Conservation (phyloP, 768 basidiomycete genomes). For the Ephemerocybe angulata region DNA sequence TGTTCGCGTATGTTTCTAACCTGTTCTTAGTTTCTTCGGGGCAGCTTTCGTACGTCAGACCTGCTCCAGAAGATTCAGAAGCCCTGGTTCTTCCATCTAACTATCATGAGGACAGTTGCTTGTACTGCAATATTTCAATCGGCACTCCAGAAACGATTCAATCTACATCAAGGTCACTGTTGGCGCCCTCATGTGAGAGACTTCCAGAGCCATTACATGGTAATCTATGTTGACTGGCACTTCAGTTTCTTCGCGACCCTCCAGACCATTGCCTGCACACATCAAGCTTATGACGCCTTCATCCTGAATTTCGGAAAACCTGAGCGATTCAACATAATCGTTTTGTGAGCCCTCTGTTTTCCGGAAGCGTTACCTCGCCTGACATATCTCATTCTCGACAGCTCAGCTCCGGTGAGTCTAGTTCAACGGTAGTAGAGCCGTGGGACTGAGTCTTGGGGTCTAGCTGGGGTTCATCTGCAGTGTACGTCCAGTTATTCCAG, state of each 20-base stretch:
- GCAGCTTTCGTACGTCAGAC: background rate
- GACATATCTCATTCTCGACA: background rate
- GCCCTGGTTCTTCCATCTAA: too few species aligned
- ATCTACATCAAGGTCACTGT: background rate
- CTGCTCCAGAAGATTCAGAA: too few species aligned
- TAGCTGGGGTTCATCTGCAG: slow-evolving; percentile 8
- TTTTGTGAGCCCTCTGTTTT: slow-evolving; percentile 1
- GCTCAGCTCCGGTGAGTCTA: slow-evolving; percentile 3
- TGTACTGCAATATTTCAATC: slow-evolving; percentile 8
- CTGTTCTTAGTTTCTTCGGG: slow-evolving; percentile 4
- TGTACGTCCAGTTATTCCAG: background rate
- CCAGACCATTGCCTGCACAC: slow-evolving; percentile 1
- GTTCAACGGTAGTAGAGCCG: background rate
- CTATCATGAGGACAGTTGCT: background rate
- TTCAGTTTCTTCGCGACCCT: slow-evolving; percentile 1
- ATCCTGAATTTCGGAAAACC: slow-evolving; percentile 7
- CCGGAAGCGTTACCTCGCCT: background rate
- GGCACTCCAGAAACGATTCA: background rate
- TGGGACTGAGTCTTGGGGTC: background rate
- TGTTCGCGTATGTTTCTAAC: background rate
- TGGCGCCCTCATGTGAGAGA: slow-evolving; percentile 1
- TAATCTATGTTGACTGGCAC: background rate
- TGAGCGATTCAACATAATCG: slow-evolving; percentile 5
- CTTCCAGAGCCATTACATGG: background rate
- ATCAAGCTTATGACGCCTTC: slow-evolving; percentile 7